A percentile compares a stretch with the other conserved stretches of the same genome.
Evolutionary conservation across 78 protist genomes (phyloP).

Genomic region (Tieghemostelium lacteum): DNA sequence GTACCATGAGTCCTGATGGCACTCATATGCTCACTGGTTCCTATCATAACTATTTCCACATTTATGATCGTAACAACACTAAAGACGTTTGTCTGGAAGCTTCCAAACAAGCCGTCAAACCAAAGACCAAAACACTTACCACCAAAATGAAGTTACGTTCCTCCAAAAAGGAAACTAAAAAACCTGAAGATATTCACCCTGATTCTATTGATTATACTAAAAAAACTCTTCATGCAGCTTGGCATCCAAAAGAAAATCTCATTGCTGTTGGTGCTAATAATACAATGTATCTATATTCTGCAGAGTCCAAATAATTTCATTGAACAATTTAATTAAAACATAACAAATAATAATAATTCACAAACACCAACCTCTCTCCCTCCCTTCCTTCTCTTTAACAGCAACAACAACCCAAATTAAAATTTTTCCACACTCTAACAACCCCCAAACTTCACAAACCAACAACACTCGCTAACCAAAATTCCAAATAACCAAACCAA

Average conservation of each 20-base stretch:
- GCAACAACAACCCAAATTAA: too few relatives aligned
- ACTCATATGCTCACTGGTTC: conserved; percentile 92
- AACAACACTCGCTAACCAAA: too few relatives aligned
- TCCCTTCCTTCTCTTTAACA: too few relatives aligned
- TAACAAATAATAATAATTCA: not conserved
- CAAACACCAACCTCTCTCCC: too few relatives aligned
- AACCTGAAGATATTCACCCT: conserved; percentile 72
- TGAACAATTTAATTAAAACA: too few relatives aligned
- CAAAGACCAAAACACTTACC: conserved; percentile 62
- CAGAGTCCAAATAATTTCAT: conserved; percentile 2
- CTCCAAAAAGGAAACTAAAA: conserved; percentile 70
- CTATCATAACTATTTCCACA: conserved; percentile 92
- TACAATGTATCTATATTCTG: conserved; percentile 80
- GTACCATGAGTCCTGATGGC: conserved; percentile 85
- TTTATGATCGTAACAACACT: conserved; percentile 87
- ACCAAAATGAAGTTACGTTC: conserved; percentile 72
- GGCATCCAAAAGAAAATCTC: conserved; percentile 83
- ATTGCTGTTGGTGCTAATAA: conserved; percentile 81
- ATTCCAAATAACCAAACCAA: too few relatives aligned
- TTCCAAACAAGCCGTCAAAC: conserved; percentile 62
- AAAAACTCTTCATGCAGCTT: conserved; percentile 75
- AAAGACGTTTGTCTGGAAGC: conserved; percentile 80
- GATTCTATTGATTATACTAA: conserved; percentile 72
- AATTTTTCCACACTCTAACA: too few relatives aligned
- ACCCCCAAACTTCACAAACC: too few relatives aligned